A percentile compares a stretch with the other conserved stretches of the same genome.
Conservation (phyloP, 176 grass and related monocot species). For the Thinopyrum elongatum region DNA sequence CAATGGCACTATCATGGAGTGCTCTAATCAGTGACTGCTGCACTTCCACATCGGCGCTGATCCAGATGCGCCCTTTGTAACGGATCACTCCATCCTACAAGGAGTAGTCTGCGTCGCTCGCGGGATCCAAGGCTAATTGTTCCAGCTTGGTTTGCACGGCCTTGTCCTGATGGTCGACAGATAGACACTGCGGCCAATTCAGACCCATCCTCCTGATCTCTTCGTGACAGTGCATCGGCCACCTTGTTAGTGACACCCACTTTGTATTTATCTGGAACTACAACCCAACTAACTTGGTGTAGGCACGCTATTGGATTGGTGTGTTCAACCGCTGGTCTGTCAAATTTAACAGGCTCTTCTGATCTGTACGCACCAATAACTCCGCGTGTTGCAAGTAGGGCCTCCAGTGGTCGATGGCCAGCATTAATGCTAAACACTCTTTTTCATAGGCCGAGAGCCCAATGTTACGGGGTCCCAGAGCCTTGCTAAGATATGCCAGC, state of each 20-base stretch:
- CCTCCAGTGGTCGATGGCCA: neutral
- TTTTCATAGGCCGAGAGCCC: neutral
- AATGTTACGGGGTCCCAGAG: neutral
- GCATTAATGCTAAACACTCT: neutral
- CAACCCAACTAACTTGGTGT: neutral
- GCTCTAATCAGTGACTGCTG: neutral
- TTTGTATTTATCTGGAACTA: neutral
- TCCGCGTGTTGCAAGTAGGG: neutral
- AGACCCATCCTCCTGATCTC: too few relatives aligned
- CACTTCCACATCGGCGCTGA: fast-evolving
- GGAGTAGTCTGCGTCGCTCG: neutral
- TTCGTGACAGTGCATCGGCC: neutral
- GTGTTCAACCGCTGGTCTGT: neutral
- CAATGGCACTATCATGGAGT: neutral
- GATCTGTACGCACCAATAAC: neutral
- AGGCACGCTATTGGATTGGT: neutral
- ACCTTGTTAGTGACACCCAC: neutral
- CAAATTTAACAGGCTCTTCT: neutral
- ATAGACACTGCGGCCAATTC: too few relatives aligned
- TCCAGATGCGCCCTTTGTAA: neutral
- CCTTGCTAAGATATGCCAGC: neutral
- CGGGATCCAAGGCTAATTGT: neutral
- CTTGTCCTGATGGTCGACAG: neutral
- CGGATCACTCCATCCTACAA: neutral
- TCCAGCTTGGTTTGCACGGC: neutral